phyloP scores from a whole-genome alignment of 2,329 filamentous ascomycete species.

The Cladosporium sp. region DNA sequence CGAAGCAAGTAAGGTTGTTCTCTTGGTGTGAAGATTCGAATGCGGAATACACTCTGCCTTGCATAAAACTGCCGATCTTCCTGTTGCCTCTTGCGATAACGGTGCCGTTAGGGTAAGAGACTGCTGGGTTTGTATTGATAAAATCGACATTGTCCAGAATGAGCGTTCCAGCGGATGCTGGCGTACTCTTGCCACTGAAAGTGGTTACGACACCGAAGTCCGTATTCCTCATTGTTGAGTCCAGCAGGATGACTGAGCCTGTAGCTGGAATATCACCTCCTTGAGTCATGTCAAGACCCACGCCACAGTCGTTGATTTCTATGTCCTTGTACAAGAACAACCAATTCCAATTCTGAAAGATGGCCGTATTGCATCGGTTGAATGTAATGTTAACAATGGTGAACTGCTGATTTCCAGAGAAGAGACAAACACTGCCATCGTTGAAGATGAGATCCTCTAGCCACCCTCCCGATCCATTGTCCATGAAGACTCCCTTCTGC shows the following conservation, averaged over 20 bases:
- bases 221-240: slow-evolving; percentile 72
- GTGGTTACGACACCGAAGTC: slow-evolving; percentile 70
- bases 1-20: slow-evolving; percentile 27
- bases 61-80: slow-evolving; percentile 61
- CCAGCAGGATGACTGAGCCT: slow-evolving; percentile 75
- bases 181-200: slow-evolving; percentile 56
- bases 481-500: slow-evolving; percentile 58
- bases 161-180: slow-evolving; percentile 70
- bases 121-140: slow-evolving; percentile 53
- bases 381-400: slow-evolving; percentile 78
- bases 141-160: slow-evolving; percentile 89
- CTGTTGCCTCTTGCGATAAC: slow-evolving; percentile 64
- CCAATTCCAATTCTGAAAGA: slow-evolving; percentile 94
- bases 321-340: slow-evolving; percentile 75
- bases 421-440: slow-evolving; percentile 71
- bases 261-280: slow-evolving; percentile 52
- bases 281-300: slow-evolving; percentile 72
- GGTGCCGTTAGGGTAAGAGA: slow-evolving; percentile 54
- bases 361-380: slow-evolving; percentile 74
- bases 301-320: slow-evolving; percentile 49
- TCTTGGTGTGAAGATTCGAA: slow-evolving; percentile 30
- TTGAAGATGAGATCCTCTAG: slow-evolving; percentile 81
- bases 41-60: slow-evolving; percentile 63
- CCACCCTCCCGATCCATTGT: slow-evolving; percentile 65
- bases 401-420: slow-evolving; percentile 83